Percentiles rank a stretch among this genome's conserved stretches.
phyloP scores from a whole-genome alignment of 2,329 filamentous ascomycete genomes.

The Pochonia chlamydosporia region DNA sequence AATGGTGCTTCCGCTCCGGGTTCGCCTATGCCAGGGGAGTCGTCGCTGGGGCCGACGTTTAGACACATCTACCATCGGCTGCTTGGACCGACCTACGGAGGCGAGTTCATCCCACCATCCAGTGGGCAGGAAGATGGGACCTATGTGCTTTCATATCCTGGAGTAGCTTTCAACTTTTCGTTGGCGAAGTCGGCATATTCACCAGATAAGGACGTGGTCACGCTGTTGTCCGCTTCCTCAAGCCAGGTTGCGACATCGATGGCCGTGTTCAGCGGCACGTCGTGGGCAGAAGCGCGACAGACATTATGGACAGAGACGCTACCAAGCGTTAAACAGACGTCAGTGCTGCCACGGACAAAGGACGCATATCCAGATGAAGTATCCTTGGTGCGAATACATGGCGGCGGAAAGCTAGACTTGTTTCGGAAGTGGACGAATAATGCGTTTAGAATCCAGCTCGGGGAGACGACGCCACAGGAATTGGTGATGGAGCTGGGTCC shows the following conservation, averaged over 20 bases:
- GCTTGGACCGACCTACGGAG: conserved; percentile 90
- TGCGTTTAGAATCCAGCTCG: conserved; percentile 67
- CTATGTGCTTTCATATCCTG: conserved; percentile 91
- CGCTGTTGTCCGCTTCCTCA: conserved; percentile 72
- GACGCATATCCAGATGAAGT: conserved; percentile 86
- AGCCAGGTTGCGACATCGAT: conserved; percentile 76
- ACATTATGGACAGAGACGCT: conserved; percentile 71
- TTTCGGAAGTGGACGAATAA: conserved; percentile 63
- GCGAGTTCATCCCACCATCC: conserved; percentile 74
- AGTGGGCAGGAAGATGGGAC: conserved; percentile 55
- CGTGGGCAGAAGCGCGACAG: conserved; percentile 78
- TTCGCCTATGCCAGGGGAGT: conserved; percentile 26
- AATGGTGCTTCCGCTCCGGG: conserved; percentile 29
- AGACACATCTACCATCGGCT: conserved; percentile 86
- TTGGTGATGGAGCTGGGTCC: conserved; percentile 85
- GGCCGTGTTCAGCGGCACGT: conserved; percentile 85
- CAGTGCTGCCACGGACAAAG: conserved; percentile 62
- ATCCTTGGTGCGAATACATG: conserved; percentile 71
- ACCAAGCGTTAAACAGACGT: conserved; percentile 66
- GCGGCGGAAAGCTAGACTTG: conserved; percentile 72
- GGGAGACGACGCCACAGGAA: conserved; percentile 87
- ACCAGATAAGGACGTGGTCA: conserved; percentile 73
- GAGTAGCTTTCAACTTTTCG: conserved; percentile 87
- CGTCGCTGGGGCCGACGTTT: conserved; percentile 63
- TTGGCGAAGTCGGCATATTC: conserved; percentile 71